phyloP scores from a whole-genome alignment of 1,284 basidiomycete genomes.

The Anthracocystis walkeri region DNA sequence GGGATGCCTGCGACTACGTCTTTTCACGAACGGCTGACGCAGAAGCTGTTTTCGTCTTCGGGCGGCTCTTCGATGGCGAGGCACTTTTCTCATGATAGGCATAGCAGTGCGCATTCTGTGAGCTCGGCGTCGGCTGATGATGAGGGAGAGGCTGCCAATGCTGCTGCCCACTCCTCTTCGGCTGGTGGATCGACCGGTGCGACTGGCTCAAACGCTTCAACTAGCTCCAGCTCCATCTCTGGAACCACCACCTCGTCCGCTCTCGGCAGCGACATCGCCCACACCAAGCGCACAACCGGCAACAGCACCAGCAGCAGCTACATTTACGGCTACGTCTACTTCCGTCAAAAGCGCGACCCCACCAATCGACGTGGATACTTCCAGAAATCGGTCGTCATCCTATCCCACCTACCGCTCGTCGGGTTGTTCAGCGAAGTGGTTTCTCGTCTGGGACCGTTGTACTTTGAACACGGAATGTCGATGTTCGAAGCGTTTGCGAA shows the following conservation, averaged over 20 bases:
- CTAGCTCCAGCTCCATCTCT: slow-evolving; percentile 10
- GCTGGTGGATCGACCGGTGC: neutral
- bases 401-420: slow-evolving; percentile 86
- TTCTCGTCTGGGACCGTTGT: slow-evolving; percentile 75
- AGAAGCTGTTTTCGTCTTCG: slow-evolving; percentile 45
- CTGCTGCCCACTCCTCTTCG: neutral
- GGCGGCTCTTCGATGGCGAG: slow-evolving; percentile 33
- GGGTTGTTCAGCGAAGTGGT: slow-evolving; percentile 81
- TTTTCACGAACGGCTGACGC: slow-evolving; percentile 45
- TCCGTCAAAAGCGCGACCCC: slow-evolving; percentile 64
- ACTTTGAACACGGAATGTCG: slow-evolving; percentile 64
- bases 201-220: slow-evolving; percentile 5
- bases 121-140: slow-evolving; percentile 37
- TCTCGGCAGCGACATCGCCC: slow-evolving; percentile 10
- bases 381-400: slow-evolving; percentile 83
- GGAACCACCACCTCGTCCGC: neutral
- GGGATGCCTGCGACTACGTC: slow-evolving; percentile 19
- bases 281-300: slow-evolving; percentile 9
- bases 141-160: slow-evolving; percentile 17
- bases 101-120: slow-evolving; percentile 37
- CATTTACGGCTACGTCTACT: slow-evolving; percentile 68
- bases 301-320: slow-evolving; percentile 64
- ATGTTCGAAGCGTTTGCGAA: slow-evolving; percentile 63
- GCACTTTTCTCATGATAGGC: slow-evolving; percentile 41
- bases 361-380: slow-evolving; percentile 66